Evolutionary conservation across 2,329 filamentous ascomycete species (phyloP).

Genomic region (Coniochaeta sp.): DNA sequence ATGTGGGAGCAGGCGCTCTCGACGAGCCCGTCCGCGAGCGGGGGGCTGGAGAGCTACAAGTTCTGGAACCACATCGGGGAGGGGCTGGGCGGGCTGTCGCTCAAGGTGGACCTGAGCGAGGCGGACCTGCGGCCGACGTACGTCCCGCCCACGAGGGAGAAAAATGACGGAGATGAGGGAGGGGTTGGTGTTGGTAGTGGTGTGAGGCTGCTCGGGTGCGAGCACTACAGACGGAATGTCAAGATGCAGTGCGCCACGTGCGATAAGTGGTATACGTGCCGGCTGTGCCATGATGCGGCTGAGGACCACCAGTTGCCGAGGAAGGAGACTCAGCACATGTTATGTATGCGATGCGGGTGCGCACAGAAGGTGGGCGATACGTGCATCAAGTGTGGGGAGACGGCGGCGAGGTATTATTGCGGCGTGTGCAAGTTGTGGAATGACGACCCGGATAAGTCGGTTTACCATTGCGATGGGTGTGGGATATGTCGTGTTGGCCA

Average conservation of each 20-base stretch:
- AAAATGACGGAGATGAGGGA: constrained; percentile 25
- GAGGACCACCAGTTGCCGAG: constrained; percentile 77
- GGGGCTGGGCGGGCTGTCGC: constrained; percentile 17
- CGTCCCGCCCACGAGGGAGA: constrained; percentile 37
- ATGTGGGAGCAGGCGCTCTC: background rate
- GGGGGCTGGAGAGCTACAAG: constrained; percentile 46
- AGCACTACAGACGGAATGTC: constrained; percentile 92
- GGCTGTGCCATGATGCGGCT: constrained; percentile 82
- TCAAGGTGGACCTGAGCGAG: constrained; percentile 44
- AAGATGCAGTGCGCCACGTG: constrained; percentile 92
- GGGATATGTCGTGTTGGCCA: constrained; percentile 89
- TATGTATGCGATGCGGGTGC: constrained; percentile 90
- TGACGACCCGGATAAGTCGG: constrained; percentile 80
- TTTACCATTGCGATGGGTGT: constrained; percentile 95
- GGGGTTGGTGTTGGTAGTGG: constrained; percentile 8
- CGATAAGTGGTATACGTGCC: constrained; percentile 87
- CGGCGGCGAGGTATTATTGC: constrained; percentile 86
- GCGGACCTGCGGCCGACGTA: constrained; percentile 64
- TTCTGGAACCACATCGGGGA: constrained; percentile 47
- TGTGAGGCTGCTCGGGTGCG: constrained; percentile 62
- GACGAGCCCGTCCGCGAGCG: constrained; percentile 23
- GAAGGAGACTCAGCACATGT: constrained; percentile 85
- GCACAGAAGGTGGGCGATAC: constrained; percentile 75
- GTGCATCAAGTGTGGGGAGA: constrained; percentile 69
- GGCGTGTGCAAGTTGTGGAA: constrained; percentile 96